Evolutionary conservation across 164 flowering plant species (phyloP).

Genomic region (Nelumbo lutea): DNA sequence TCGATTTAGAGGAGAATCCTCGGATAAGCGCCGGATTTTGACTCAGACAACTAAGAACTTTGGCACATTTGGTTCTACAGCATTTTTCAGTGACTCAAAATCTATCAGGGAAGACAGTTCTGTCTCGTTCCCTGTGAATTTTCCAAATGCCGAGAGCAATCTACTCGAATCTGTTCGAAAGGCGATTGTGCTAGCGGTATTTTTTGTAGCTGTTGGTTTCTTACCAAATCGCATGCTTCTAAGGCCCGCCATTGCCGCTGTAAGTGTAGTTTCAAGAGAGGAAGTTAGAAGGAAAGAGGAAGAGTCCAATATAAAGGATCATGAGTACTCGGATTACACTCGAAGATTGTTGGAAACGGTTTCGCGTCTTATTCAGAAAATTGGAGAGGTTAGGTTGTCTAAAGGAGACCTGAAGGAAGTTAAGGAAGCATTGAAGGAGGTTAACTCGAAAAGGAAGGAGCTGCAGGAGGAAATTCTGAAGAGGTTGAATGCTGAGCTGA

Average conservation of each 20-base stretch:
- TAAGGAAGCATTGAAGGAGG: constrained; percentile 42
- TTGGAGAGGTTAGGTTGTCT: constrained; percentile 49
- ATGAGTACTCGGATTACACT: constrained; percentile 53
- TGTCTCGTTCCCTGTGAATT: background rate
- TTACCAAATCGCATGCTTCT: constrained; percentile 30
- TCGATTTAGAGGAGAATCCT: constrained; percentile 11
- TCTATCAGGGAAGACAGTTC: constrained; percentile 2
- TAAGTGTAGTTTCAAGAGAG: constrained; percentile 10
- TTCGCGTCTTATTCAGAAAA: constrained; percentile 35
- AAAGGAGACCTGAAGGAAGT: constrained; percentile 35
- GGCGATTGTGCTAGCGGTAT: constrained; percentile 31
- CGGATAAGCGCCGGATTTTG: constrained; percentile 1
- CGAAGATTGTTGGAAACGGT: constrained; percentile 45
- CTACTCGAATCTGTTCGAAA: constrained; percentile 24
- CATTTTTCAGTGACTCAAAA: background rate
- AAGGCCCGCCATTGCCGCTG: constrained; percentile 40
- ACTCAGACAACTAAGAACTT: constrained; percentile 9
- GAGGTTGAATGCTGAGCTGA: constrained; percentile 38
- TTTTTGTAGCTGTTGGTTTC: constrained; percentile 48
- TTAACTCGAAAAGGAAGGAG: constrained; percentile 37
- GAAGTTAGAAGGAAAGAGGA: constrained; percentile 13
- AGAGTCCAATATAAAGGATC: constrained; percentile 23
- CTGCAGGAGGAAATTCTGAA: constrained; percentile 49
- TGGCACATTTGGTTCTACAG: background rate
- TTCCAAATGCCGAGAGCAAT: constrained; percentile 1